phyloP scores from a whole-genome alignment of 345 rosid species.

The Arabis hirsuta region DNA sequence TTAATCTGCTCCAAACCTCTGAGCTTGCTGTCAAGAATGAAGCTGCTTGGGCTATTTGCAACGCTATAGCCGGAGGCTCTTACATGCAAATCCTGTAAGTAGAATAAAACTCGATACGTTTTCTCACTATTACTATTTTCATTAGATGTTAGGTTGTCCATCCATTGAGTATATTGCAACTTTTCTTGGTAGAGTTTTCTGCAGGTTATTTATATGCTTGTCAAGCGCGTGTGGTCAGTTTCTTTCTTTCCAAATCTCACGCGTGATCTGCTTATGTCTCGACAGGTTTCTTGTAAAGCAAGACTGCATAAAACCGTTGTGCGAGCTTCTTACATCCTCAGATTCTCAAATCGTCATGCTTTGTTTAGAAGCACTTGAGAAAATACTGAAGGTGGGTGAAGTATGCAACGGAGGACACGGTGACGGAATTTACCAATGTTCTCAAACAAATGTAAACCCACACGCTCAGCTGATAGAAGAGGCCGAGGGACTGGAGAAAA shows the following conservation, averaged over 20 bases:
- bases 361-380: constrained; percentile 63
- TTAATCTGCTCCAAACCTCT: constrained; percentile 56
- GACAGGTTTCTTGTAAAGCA: constrained; percentile 51
- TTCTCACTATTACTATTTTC: constrained; percentile 3
- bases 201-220: not conserved
- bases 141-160: constrained; percentile 6
- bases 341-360: constrained; percentile 55
- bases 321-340: constrained; percentile 58
- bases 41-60: constrained; percentile 51
- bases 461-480: constrained; percentile 63
- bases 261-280: constrained; percentile 16
- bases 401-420: constrained; percentile 44
- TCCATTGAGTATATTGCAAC: constrained; percentile 11
- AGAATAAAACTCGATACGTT: not conserved
- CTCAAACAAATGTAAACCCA: constrained; percentile 45
- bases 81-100: constrained; percentile 59
- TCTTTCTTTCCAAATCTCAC: constrained; percentile 10
- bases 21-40: constrained; percentile 57
- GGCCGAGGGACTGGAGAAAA: constrained; percentile 61
- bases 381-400: constrained; percentile 64
- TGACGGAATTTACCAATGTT: constrained; percentile 45
- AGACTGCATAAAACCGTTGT: constrained; percentile 61
- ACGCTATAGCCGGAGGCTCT: constrained; percentile 57
- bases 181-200: constrained; percentile 14
- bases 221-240: not conserved